Percentiles rank a stretch among this genome's conserved stretches.
Conservation (phyloP, 1,284 basidiomycete genomes). For the Puccinia sorghi region DNA sequence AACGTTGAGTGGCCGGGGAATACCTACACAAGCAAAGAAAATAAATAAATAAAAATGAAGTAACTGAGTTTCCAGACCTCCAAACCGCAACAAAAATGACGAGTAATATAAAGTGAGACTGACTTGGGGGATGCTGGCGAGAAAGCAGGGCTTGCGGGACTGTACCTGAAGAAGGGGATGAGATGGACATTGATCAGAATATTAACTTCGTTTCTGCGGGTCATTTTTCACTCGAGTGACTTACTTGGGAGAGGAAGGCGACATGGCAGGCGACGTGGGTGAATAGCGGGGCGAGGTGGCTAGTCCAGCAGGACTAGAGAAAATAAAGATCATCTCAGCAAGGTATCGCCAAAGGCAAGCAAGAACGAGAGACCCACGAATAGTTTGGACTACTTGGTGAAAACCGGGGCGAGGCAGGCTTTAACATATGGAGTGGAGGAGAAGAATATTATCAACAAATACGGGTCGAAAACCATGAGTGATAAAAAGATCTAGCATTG, state of each 20-base stretch:
- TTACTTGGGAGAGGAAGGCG: slow-evolving; percentile 57
- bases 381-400: slow-evolving; percentile 57
- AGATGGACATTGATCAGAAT: slow-evolving; percentile 66
- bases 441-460: not conserved
- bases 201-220: slow-evolving; percentile 60
- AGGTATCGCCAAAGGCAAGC: slow-evolving; percentile 33
- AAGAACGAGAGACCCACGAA: slow-evolving; percentile 52
- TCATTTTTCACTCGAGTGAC: slow-evolving; percentile 60
- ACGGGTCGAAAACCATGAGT: not conserved
- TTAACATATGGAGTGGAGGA: not conserved
- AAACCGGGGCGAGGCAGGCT: slow-evolving; percentile 50
- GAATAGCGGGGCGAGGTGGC: slow-evolving; percentile 66
- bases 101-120: not conserved
- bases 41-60: no score
- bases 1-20: slow-evolving; percentile 46
- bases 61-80: not conserved
- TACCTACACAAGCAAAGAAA: slow-evolving; percentile 24
- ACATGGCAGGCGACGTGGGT: slow-evolving; percentile 68
- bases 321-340: not conserved
- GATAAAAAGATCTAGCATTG: not conserved
- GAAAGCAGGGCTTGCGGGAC: slow-evolving; percentile 49
- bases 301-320: slow-evolving; percentile 35
- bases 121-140: slow-evolving; percentile 51
- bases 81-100: not conserved
- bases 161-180: slow-evolving; percentile 23